Percentiles rank a stretch among this genome's conserved stretches.
These are phyloP conservation scores for Xylaria flabelliformis DNA, from an alignment of 495 filamentous ascomycete species.

Conservation along the genomic window DNA sequence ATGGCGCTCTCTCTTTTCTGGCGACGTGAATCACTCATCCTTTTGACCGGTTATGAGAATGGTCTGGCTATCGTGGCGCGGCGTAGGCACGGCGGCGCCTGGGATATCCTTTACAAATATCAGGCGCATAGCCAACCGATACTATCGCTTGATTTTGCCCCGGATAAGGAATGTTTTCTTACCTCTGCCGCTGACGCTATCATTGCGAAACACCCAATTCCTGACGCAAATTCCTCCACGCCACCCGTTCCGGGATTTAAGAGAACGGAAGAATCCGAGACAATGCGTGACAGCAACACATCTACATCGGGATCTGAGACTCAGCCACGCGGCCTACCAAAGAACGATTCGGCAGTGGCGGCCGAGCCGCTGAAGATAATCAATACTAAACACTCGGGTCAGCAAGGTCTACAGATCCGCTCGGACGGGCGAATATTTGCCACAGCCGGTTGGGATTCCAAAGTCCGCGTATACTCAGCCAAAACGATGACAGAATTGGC, in stretches of 20 bases:
- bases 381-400: constrained; percentile 87
- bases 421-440: constrained; percentile 84
- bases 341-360: constrained; percentile 33
- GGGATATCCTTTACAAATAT: constrained; percentile 69
- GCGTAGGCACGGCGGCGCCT: constrained; percentile 48
- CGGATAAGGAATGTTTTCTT: constrained; percentile 66
- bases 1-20: constrained; percentile 78
- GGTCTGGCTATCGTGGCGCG: constrained; percentile 69
- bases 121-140: constrained; percentile 83
- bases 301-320: constrained; percentile 23
- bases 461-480: constrained; percentile 77
- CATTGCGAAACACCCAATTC: constrained; percentile 60
- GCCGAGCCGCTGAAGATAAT: constrained; percentile 60
- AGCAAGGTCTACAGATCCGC: constrained; percentile 80
- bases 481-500: constrained; percentile 88
- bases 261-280: constrained; percentile 1
- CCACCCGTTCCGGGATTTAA: constrained; percentile 12
- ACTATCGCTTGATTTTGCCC: constrained; percentile 74
- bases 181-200: constrained; percentile 82
- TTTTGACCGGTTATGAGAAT: constrained; percentile 86
- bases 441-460: constrained; percentile 92
- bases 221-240: constrained; percentile 32
- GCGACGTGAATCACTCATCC: constrained; percentile 46
- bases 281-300: constrained; percentile 14
- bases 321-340: constrained; percentile 24